Percentiles rank a stretch among this genome's conserved stretches.
Conservation (phyloP, 345 rosid genomes). For the Hevea brasiliensis region DNA sequence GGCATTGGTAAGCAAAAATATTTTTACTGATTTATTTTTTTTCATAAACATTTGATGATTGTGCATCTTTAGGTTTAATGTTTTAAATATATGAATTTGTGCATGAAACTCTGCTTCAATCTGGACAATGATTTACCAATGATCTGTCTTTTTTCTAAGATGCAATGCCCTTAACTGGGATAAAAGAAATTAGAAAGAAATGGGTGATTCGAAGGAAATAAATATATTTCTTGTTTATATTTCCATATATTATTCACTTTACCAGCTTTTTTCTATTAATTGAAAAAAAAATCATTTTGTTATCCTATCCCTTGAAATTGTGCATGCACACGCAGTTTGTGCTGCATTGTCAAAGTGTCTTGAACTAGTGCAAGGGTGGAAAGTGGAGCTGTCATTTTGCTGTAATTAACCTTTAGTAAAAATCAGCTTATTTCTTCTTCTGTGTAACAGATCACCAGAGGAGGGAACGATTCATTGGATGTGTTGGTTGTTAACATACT, state of each 20-base stretch:
- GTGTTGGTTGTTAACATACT: neutral
- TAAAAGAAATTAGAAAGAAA: slow-evolving; percentile 6
- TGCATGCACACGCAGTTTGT: neutral
- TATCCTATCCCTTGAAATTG: neutral
- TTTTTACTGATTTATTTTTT: too few species aligned
- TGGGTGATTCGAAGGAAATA: neutral
- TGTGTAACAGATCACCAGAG: neutral
- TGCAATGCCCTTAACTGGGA: too few species aligned
- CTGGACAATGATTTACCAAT: neutral
- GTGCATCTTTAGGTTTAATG: neutral
- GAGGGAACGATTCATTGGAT: neutral
- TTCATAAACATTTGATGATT: neutral
- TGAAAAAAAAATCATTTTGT: neutral
- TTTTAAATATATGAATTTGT: neutral
- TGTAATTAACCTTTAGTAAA: neutral
- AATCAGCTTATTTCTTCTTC: neutral
- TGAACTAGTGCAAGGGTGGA: neutral
- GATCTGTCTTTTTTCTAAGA: neutral
- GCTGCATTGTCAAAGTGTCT: neutral
- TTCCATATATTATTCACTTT: neutral
- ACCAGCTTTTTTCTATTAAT: neutral
- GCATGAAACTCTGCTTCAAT: neutral
- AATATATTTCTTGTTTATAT: neutral
- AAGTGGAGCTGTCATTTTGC: neutral
- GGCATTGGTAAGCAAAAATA: neutral